These are phyloP conservation scores for Astrocystis sublimbata DNA, from an alignment of 495 filamentous ascomycete genomes.

Conservation along the genomic window DNA sequence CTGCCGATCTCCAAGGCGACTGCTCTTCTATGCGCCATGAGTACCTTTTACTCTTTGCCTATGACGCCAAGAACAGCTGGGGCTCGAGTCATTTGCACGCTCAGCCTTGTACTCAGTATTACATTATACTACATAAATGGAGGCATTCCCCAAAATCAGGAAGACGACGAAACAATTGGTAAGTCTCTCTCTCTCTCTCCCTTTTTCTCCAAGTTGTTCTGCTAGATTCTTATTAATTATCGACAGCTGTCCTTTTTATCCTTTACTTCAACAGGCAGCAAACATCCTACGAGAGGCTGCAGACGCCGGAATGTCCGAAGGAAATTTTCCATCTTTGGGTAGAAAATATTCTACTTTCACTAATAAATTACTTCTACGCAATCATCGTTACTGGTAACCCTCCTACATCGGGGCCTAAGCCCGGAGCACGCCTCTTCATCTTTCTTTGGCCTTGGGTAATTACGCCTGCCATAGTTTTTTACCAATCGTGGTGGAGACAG, in stretches of 20 bases:
- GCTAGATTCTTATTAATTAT: slow-evolving; percentile 15
- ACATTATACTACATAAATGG: slow-evolving; percentile 18
- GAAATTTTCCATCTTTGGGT: slow-evolving; percentile 15
- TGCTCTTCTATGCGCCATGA: slow-evolving; percentile 15
- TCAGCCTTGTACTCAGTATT: slow-evolving; percentile 16
- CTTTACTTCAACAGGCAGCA: slow-evolving; percentile 14
- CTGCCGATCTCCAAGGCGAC: slow-evolving; percentile 8
- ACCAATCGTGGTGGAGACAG: slow-evolving; percentile 17
- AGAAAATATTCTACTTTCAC: slow-evolving; percentile 16
- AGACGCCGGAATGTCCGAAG: slow-evolving; percentile 15
- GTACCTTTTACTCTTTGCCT: slow-evolving; percentile 12
- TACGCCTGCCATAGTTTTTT: slow-evolving; percentile 15
- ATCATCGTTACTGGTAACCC: slow-evolving; percentile 14
- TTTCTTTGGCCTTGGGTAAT: slow-evolving; percentile 18
- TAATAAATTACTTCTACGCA: slow-evolving; percentile 17
- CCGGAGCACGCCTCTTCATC: slow-evolving; percentile 13
- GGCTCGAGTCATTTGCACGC: slow-evolving; percentile 17
- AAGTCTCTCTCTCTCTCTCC: slow-evolving; percentile 13
- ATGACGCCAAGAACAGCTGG: slow-evolving; percentile 13
- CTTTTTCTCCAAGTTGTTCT: slow-evolving; percentile 12
- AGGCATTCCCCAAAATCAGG: slow-evolving; percentile 19
- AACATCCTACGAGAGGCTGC: slow-evolving; percentile 15
- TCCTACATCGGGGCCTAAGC: slow-evolving; percentile 12
- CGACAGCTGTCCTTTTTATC: slow-evolving; percentile 14
- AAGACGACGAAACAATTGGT: slow-evolving; percentile 14